Evolutionary conservation across 805 yeast genomes (phyloP).

Genomic region (Candida maltosa): DNA sequence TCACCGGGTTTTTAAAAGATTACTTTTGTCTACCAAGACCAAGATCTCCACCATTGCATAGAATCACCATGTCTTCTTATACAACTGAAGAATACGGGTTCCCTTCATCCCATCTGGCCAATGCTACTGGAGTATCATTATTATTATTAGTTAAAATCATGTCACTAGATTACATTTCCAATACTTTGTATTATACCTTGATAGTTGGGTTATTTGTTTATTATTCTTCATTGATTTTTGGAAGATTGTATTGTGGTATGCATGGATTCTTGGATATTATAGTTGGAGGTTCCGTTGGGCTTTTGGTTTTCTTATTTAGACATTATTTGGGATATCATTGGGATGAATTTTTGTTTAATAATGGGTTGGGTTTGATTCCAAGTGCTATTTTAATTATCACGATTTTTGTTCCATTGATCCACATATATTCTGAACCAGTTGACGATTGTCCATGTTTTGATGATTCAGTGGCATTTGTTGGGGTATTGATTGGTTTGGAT

Average conservation of each 20-base stretch:
- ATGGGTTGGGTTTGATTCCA: constrained; percentile 18
- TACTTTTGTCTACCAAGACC: constrained; percentile 90
- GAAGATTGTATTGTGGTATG: constrained; percentile 95
- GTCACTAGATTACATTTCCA: constrained; percentile 8
- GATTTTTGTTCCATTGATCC: constrained; percentile 50
- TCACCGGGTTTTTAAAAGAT: constrained; percentile 78
- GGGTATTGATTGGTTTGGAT: constrained; percentile 79
- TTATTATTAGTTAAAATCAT: constrained; percentile 23
- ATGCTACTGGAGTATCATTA: constrained; percentile 79
- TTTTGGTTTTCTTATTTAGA: constrained; percentile 48
- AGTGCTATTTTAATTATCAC: constrained; percentile 36
- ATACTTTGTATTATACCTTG: constrained; percentile 13
- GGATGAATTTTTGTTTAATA: constrained; percentile 40
- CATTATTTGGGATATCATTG: constrained; percentile 34
- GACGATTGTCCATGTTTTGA: constrained; percentile 97
- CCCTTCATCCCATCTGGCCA: constrained; percentile 92
- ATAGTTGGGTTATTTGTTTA: constrained; percentile 38
- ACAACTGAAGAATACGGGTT: constrained; percentile 94
- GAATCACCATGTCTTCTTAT: constrained; percentile 87
- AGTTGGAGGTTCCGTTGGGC: constrained; percentile 66
- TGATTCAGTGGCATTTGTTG: constrained; percentile 89
- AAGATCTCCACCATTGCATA: constrained; percentile 81
- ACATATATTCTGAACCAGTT: constrained; percentile 76
- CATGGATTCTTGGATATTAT: constrained; percentile 83
- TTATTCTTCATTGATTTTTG: constrained; percentile 63